These are phyloP conservation scores for Cyclocybe aegerita DNA, from an alignment of 768 basidiomycete genomes.

Conservation along the genomic window DNA sequence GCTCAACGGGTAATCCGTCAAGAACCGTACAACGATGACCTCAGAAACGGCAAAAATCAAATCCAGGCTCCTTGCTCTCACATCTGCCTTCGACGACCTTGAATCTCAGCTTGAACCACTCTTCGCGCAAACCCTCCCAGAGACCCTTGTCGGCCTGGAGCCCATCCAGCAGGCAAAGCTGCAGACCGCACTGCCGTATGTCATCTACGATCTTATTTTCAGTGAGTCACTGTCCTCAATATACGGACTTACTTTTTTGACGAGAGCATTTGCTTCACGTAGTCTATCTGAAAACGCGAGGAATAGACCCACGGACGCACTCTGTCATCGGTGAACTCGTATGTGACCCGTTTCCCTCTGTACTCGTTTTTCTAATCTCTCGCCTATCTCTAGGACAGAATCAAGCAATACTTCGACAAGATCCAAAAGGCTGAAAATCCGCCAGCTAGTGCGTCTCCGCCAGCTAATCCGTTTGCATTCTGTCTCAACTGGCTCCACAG, in stretches of 20 bases:
- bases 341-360: constrained; percentile 14
- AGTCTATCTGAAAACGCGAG: constrained; percentile 83
- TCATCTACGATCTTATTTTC: constrained; percentile 84
- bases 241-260: constrained; percentile 4
- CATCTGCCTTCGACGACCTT: constrained; percentile 64
- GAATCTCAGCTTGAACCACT: constrained; percentile 67
- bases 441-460: constrained; percentile 44
- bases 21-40: constrained; percentile 31
- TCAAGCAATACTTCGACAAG: constrained; percentile 81
- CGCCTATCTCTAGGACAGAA: constrained; percentile 54
- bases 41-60: constrained; percentile 46
- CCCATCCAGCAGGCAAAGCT: constrained; percentile 81
- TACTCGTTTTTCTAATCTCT: neutral
- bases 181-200: constrained; percentile 77
- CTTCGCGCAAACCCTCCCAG: constrained; percentile 64
- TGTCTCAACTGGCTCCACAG: constrained; percentile 21
- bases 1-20: neutral
- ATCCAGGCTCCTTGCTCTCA: constrained; percentile 47
- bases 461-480: constrained; percentile 3
- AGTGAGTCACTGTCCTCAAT: constrained; percentile 43
- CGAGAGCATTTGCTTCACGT: neutral
- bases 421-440: constrained; percentile 74
- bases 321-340: constrained; percentile 75
- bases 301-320: constrained; percentile 79
- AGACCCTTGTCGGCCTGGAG: constrained; percentile 62